These are phyloP conservation scores for Lophiotrema nucula DNA, from an alignment of 495 filamentous ascomycete species.

Conservation along the genomic window DNA sequence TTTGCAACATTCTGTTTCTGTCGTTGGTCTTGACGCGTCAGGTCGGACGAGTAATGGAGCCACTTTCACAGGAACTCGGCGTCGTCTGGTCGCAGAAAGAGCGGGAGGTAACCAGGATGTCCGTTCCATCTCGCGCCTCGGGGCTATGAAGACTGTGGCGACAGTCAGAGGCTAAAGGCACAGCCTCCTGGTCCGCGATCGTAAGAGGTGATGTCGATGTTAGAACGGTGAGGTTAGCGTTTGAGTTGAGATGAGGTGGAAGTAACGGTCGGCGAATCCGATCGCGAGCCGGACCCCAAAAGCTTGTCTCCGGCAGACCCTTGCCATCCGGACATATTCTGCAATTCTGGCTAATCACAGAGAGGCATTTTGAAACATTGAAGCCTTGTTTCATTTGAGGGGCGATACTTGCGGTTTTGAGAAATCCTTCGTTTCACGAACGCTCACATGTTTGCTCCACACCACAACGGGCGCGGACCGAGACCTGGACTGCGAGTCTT, in stretches of 20 bases:
- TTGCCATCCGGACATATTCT: constrained; percentile 1
- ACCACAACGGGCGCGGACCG: too few species aligned
- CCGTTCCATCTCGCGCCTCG: neutral
- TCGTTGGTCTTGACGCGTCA: too few species aligned
- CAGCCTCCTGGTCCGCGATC: neutral
- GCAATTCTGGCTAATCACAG: constrained; percentile 28
- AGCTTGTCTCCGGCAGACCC: constrained; percentile 6
- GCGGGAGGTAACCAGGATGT: neutral
- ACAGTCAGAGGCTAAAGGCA: constrained; percentile 7
- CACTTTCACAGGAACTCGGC: too few species aligned
- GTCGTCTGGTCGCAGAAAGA: too few species aligned
- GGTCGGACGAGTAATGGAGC: too few species aligned
- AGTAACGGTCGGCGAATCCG: constrained; percentile 28
- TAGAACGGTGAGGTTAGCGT: constrained; percentile 3
- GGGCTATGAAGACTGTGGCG: constrained; percentile 10
- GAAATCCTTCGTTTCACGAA: constrained; percentile 16
- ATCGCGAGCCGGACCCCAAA: constrained; percentile 15
- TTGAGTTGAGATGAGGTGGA: constrained; percentile 24
- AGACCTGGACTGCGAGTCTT: too few species aligned
- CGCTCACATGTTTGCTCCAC: neutral
- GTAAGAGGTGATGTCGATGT: constrained; percentile 5
- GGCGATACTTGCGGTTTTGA: neutral
- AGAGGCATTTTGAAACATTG: constrained; percentile 10
- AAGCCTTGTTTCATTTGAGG: constrained; percentile 6
- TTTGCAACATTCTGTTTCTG: too few species aligned